phyloP scores from a whole-genome alignment of 371 early-diverging fungal species.

The Mucor indicus region DNA sequence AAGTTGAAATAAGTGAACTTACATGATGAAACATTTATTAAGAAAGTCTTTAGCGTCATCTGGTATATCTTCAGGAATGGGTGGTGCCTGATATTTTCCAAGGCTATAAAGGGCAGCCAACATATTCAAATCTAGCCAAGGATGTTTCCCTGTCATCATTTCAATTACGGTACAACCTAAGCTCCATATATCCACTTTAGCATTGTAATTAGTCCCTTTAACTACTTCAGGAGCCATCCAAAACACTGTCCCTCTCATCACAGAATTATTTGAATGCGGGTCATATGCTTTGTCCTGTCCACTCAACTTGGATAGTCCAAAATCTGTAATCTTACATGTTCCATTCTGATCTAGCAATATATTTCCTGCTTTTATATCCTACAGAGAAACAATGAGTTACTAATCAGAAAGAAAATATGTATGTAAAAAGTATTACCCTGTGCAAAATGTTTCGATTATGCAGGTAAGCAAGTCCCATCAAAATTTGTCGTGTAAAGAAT shows the following conservation, averaged over 20 bases:
- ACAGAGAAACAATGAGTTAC: neutral
- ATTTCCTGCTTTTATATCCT: slow-evolving; percentile 95
- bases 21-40: slow-evolving; percentile 70
- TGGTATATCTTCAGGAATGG: slow-evolving; percentile 71
- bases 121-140: slow-evolving; percentile 85
- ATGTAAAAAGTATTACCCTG: slow-evolving; percentile 51
- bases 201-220: slow-evolving; percentile 72
- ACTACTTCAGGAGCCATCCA: slow-evolving; percentile 98
- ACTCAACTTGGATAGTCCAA: slow-evolving; percentile 94
- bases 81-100: slow-evolving; percentile 79
- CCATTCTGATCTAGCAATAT: slow-evolving; percentile 89
- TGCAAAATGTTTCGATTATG: slow-evolving; percentile 95
- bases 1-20: slow-evolving; percentile 16
- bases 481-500: slow-evolving; percentile 85
- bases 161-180: slow-evolving; percentile 95
- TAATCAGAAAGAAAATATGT: neutral
- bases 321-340: slow-evolving; percentile 96
- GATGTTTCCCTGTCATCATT: slow-evolving; percentile 93
- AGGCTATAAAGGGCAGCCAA: slow-evolving; percentile 86
- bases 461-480: slow-evolving; percentile 92
- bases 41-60: slow-evolving; percentile 75
- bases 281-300: slow-evolving; percentile 51
- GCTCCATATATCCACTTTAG: slow-evolving; percentile 77
- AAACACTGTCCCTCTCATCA: slow-evolving; percentile 60
- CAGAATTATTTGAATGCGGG: slow-evolving; percentile 43